Evolutionary conservation across 202 grass and related monocot genomes (phyloP).

Genomic region (Cymbopogon flexuosus): DNA sequence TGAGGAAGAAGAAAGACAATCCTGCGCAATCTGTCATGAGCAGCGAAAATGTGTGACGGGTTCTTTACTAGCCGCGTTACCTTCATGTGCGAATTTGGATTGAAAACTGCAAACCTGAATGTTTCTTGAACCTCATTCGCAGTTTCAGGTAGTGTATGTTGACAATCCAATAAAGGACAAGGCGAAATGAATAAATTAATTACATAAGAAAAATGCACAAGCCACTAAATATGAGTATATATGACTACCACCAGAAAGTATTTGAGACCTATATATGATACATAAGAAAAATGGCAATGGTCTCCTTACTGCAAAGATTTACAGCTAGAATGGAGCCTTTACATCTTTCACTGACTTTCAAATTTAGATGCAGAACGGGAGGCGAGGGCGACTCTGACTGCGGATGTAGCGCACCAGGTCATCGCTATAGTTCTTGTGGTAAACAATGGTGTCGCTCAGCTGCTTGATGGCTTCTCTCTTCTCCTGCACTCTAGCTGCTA

Average conservation of each 20-base stretch:
- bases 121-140: not conserved
- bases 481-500: constrained; percentile 54
- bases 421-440: constrained; percentile 66
- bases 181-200: not conserved
- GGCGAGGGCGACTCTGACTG: constrained; percentile 32
- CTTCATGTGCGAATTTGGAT: not conserved
- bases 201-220: constrained; percentile 8
- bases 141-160: not conserved
- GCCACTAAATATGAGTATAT: constrained; percentile 13
- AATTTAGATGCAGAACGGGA: constrained; percentile 49
- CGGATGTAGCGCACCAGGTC: constrained; percentile 48
- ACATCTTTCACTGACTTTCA: constrained; percentile 9
- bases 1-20: not conserved
- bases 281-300: not conserved
- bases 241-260: not conserved
- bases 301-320: not conserved
- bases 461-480: constrained; percentile 95
- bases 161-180: not conserved
- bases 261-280: constrained; percentile 16
- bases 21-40: not conserved
- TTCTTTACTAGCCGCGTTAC: not conserved
- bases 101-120: not conserved
- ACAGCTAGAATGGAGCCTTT: constrained; percentile 5
- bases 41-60: not conserved
- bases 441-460: constrained; percentile 62